These are phyloP conservation scores for Leccinum subatratum DNA, from an alignment of 1,284 basidiomycete species.

Conservation along the genomic window DNA sequence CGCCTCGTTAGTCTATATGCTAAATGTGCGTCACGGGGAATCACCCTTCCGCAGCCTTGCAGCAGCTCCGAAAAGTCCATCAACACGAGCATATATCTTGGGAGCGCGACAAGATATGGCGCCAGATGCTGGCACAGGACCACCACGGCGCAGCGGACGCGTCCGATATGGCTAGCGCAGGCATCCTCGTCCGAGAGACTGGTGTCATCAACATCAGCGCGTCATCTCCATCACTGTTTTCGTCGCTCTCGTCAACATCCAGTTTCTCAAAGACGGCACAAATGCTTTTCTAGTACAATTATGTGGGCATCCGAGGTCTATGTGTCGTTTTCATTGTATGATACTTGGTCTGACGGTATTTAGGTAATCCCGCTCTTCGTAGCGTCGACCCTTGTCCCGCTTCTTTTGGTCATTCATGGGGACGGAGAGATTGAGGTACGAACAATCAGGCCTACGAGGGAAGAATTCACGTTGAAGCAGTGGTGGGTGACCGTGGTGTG, in stretches of 20 bases:
- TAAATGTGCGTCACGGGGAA: constrained; percentile 78
- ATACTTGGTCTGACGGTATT: constrained; percentile 11
- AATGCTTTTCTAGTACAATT: constrained; percentile 89
- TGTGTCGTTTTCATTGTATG: background rate
- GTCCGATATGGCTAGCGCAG: constrained; percentile 42
- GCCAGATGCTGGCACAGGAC: constrained; percentile 93
- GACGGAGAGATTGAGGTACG: too few species aligned
- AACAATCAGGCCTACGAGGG: too few species aligned
- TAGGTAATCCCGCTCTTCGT: constrained; percentile 96
- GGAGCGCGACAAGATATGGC: constrained; percentile 95
- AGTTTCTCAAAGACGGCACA: constrained; percentile 59
- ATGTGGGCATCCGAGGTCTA: constrained; percentile 92
- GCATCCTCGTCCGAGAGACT: constrained; percentile 49
- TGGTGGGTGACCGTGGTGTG: too few species aligned
- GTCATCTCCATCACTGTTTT: constrained; percentile 59
- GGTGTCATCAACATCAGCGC: constrained; percentile 48
- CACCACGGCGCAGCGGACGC: constrained; percentile 58
- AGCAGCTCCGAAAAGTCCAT: constrained; percentile 84
- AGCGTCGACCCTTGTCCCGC: constrained; percentile 85
- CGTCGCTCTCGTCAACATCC: constrained; percentile 54
- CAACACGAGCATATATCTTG: constrained; percentile 92
- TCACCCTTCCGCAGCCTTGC: constrained; percentile 67
- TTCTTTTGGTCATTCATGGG: constrained; percentile 65
- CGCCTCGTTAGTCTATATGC: constrained; percentile 78
- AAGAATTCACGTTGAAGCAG: too few species aligned